Conservation (phyloP, 2,329 filamentous ascomycete species). For the Trichophyton schoenleinii region DNA sequence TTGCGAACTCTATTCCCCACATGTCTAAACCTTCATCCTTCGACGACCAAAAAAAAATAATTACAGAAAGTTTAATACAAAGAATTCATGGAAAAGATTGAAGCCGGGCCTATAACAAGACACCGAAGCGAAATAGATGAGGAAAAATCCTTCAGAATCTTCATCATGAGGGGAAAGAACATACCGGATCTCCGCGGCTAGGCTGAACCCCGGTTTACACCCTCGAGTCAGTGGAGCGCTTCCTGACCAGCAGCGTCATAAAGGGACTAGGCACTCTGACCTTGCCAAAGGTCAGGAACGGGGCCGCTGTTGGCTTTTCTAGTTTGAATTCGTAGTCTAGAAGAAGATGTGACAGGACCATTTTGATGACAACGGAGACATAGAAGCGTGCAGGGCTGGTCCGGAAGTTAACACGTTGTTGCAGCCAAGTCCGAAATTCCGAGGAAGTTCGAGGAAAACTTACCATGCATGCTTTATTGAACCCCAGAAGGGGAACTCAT, state of each 20-base stretch:
- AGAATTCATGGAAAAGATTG: neutral
- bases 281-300: neutral
- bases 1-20: neutral
- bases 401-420: neutral
- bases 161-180: neutral
- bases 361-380: slow-evolving; percentile 21
- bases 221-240: neutral
- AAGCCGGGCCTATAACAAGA: neutral
- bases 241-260: neutral
- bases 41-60: neutral
- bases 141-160: neutral
- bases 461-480: neutral
- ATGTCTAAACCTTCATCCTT: neutral
- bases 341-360: slow-evolving; percentile 19
- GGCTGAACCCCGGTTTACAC: neutral
- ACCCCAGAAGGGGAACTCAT: neutral
- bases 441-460: neutral
- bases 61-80: neutral
- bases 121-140: neutral
- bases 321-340: slow-evolving; percentile 20
- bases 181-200: neutral
- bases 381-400: slow-evolving; percentile 23
- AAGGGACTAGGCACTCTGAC: neutral
- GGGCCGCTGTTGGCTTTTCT: neutral
- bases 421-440: neutral